Evolutionary conservation across 2,329 filamentous ascomycete genomes (phyloP), one percentile per base, ranked within the genome.

Genomic region (Emergomyces pasteurianus): DNA sequence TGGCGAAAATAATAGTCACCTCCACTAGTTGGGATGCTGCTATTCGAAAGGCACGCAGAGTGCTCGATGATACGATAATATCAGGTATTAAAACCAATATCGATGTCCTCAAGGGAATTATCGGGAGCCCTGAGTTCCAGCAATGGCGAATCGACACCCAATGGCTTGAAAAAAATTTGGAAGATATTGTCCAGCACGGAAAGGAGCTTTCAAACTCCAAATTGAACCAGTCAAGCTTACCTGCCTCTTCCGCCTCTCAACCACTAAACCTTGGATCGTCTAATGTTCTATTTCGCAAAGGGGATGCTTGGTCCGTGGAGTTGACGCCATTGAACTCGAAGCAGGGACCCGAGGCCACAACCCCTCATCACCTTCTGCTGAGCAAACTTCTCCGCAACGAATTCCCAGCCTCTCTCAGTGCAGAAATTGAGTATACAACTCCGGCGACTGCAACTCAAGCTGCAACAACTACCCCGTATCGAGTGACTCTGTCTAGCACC

Each of bases 1-100:
- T 86, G 3, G 82, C 81, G 5, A 86, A 86, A 63, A 73, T 86
- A 61, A 81, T 85, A 42, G 71, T 85, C 56, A 83, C 80, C 0
- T 81, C 80, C 0, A 69, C 75, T 0, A 78, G 73, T 8, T 86
- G 82, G 81, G 66, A 74, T n/a, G 76, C 76, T 14, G 75, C 74
- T 0, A 75, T 86, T 1, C 67, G 69, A 1, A 86, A 85, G 68
- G 80, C 82, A 0, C 74, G 74, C 58, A 73, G 82, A 40, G 83
- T 83, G 0, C 71, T 87, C 0, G 72, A 78, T 18, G 83, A 86
- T 63, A 81, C 81, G 0, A 71, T 68, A 2, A 77, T 87, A n/a
- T 69, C 67, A 0, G 84, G 84, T 1, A 74, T 86, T 4, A 81
- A 81, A 64, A 86, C 84, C 0, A 86, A 84, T 62, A 64, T 86